A percentile compares a stretch with the other conserved stretches of the same genome.
Conservation (phyloP, 345 rosid genomes). For the Durio zibethinus region DNA sequence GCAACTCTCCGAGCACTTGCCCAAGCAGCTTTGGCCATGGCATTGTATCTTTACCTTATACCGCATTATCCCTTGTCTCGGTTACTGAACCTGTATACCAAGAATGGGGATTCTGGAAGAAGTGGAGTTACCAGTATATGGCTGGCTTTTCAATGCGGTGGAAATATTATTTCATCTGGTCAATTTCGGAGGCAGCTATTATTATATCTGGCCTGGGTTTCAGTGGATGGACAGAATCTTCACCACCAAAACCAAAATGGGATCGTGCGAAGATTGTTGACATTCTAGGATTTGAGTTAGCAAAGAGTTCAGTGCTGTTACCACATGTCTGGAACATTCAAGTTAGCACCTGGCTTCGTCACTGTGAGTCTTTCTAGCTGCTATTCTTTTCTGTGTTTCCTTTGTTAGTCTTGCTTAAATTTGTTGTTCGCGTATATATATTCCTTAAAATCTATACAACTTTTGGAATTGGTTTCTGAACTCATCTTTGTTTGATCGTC, state of each 20-base stretch:
- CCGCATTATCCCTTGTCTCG: constrained; percentile 64
- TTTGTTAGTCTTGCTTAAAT: not conserved
- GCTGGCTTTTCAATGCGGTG: constrained; percentile 82
- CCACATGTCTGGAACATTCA: constrained; percentile 96
- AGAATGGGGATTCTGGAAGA: constrained; percentile 88
- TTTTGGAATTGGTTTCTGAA: not conserved
- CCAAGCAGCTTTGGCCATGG: constrained; percentile 89
- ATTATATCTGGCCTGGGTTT: constrained; percentile 91
- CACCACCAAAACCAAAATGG: constrained; percentile 79
- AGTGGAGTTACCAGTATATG: constrained; percentile 80
- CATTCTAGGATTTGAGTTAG: constrained; percentile 76
- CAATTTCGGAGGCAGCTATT: constrained; percentile 85
- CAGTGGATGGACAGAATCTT: constrained; percentile 83
- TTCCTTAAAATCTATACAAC: not conserved
- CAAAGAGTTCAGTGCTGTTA: constrained; percentile 72
- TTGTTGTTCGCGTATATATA: not conserved
- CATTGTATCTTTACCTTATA: constrained; percentile 60
- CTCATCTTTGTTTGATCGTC: not conserved
- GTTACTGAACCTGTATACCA: constrained; percentile 66
- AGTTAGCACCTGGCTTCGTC: constrained; percentile 98
- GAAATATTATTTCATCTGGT: constrained; percentile 99
- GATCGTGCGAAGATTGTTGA: constrained; percentile 88
- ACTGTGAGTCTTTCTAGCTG: constrained; percentile 56
- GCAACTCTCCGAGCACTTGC: constrained; percentile 65
- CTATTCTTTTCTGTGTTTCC: not conserved